Percentiles rank a stretch among this genome's conserved stretches.
phyloP scores from a whole-genome alignment of 1,284 basidiomycete species.

The Anthracocystis panici-leucophaei region DNA sequence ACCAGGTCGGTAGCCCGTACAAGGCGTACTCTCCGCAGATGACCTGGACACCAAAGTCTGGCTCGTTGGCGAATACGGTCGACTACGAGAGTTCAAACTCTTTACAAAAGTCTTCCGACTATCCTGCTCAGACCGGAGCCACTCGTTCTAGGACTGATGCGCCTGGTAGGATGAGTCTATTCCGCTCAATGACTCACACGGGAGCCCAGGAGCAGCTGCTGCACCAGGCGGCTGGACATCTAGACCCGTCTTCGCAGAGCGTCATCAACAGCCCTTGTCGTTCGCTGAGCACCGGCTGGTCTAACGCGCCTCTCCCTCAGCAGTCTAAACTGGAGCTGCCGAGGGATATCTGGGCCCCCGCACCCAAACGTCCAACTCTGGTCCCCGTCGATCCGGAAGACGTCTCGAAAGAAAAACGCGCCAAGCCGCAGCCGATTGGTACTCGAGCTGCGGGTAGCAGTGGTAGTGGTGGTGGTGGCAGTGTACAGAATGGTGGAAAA shows the following conservation, averaged over 20 bases:
- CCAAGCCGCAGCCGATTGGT: constrained; percentile 44
- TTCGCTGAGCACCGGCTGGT: constrained; percentile 5
- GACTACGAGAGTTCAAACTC: constrained; percentile 2
- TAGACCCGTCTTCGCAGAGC: background rate
- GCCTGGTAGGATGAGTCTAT: constrained; percentile 2
- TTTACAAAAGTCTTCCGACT: constrained; percentile 4
- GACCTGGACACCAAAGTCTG: constrained; percentile 4
- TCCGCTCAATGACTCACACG: constrained; percentile 15
- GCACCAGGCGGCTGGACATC: background rate
- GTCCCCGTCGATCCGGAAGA: constrained; percentile 36
- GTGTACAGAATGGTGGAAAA: constrained; percentile 15
- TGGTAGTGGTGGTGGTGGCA: background rate
- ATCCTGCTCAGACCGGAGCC: background rate
- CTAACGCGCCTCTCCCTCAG: background rate
- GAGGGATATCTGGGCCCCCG: constrained; percentile 45
- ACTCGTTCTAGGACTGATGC: background rate
- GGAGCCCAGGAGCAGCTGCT: constrained; percentile 3
- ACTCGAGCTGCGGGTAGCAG: constrained; percentile 17
- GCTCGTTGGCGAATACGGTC: background rate
- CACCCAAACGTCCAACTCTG: constrained; percentile 28
- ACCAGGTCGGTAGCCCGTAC: constrained; percentile 16
- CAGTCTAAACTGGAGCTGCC: constrained; percentile 6
- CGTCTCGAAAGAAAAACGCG: constrained; percentile 27
- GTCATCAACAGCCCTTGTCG: background rate
- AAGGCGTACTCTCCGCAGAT: constrained; percentile 20